Evolutionary conservation across 345 rosid genomes (phyloP).

Genomic region (Eucalyptus sideroxylon): DNA sequence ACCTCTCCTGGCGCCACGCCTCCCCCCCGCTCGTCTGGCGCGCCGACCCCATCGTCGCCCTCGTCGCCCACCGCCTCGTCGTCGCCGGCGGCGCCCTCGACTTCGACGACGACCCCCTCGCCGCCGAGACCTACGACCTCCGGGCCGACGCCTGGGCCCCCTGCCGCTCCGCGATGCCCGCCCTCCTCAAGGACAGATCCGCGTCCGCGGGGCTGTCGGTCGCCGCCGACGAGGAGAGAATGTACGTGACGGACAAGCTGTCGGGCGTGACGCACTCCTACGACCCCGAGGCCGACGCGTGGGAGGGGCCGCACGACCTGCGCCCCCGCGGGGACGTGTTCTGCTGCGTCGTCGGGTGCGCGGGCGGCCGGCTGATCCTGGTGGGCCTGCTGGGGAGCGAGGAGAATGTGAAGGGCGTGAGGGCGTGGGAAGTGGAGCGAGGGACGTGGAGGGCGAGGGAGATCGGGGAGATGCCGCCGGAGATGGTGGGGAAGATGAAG

Average conservation of each 20-base stretch:
- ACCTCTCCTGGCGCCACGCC: conserved; percentile 51
- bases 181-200: conserved; percentile 26
- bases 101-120: conserved; percentile 62
- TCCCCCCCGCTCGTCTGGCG: conserved; percentile 47
- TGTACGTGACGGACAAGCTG: conserved; percentile 44
- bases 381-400: conserved; percentile 24
- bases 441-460: conserved; percentile 8
- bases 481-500: conserved; percentile 23
- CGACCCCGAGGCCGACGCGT: conserved; percentile 30
- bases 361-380: conserved; percentile 22
- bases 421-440: conserved; percentile 31
- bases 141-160: conserved; percentile 30
- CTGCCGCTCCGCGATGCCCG: conserved; percentile 47
- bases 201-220: conserved; percentile 57
- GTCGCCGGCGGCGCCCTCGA: conserved; percentile 57
- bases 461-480: conserved; percentile 42
- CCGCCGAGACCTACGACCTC: conserved; percentile 50
- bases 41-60: conserved; percentile 55
- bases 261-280: conserved; percentile 35
- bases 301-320: conserved; percentile 41
- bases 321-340: conserved; percentile 7
- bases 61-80: conserved; percentile 27
- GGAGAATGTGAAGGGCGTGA: conserved; percentile 19
- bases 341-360: conserved; percentile 19
- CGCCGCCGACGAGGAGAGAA: conserved; percentile 11